A percentile compares a stretch with the other conserved stretches of the same genome.
Conservation (phyloP, 2,329 filamentous ascomycete genomes). For the Trichophyton simii region DNA sequence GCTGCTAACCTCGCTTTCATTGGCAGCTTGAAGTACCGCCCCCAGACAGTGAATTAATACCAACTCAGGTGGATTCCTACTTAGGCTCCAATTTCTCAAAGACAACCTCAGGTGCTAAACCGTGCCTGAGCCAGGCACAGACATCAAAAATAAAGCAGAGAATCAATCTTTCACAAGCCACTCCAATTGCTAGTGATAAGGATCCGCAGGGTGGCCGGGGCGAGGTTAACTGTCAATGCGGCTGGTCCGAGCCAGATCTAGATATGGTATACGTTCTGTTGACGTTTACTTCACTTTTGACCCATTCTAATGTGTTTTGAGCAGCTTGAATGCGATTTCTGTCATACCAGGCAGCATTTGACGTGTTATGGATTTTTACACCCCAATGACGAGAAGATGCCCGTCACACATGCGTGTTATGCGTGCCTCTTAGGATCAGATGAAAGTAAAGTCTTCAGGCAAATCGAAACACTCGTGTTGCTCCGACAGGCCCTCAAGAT, state of each 20-base stretch:
- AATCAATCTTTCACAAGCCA: not conserved
- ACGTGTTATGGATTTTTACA: conserved; percentile 35
- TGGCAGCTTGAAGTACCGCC: not conserved
- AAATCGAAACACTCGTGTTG: conserved; percentile 20
- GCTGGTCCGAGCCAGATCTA: conserved; percentile 26
- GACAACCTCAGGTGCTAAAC: not conserved
- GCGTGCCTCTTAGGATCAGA: conserved; percentile 29
- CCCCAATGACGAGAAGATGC: conserved; percentile 27
- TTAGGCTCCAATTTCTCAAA: conserved; percentile 5
- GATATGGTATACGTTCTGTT: conserved; percentile 28
- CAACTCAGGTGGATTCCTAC: conserved; percentile 18
- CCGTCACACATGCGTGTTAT: conserved; percentile 36
- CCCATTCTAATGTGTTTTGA: not conserved
- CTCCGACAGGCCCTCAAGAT: conserved; percentile 20
- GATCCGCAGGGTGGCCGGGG: not conserved
- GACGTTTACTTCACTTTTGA: conserved; percentile 3
- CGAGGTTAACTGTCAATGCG: conserved; percentile 32
- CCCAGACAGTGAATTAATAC: conserved; percentile 18
- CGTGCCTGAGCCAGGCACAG: not conserved
- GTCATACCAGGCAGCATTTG: conserved; percentile 35
- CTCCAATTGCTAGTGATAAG: not conserved
- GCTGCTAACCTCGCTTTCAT: not conserved
- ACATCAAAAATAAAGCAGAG: not conserved
- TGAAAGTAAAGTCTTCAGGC: conserved; percentile 18
- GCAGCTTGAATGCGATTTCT: conserved; percentile 35